Evolutionary conservation across 495 filamentous ascomycete genomes (phyloP), one percentile per base, ranked within the genome.

Genomic region (Acidomyces sp.): DNA sequence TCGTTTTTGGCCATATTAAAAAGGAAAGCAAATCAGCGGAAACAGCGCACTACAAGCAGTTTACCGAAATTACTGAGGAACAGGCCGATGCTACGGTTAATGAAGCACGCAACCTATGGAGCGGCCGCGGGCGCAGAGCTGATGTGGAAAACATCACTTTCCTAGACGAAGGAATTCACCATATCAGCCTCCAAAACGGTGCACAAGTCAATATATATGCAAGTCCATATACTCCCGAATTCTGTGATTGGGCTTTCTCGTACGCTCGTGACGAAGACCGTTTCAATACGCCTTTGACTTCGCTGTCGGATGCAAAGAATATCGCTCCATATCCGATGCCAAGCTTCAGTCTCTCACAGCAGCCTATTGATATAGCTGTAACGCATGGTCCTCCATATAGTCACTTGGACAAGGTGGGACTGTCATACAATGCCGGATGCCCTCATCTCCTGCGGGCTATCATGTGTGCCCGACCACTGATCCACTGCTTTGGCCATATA

Each of bases 401-500:
- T 0, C 58, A 77, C 1, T 57, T 80, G 3, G 83, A 86, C 52
- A 35, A 52, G 5, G 63, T 61, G 1, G 17, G 34, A 3, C 29
- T 44, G 35, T 7, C 34, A 7, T 21, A 58, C 17, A 55, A 65
- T 29, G 68, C 67, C 13, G 80, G 78, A 0, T 80, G 72, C 43
- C 55, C 61, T 10, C 43, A 67, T 33, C 60, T 84, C 11, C 74
- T 82, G 20, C 56, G 53, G 0, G 74, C 75, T 6, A 52, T 78
- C 12, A 66, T 65, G 3, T 62, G 62, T n/a, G 61, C 68, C 3
- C 52, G 64, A 37, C 80, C 78, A 2, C 58, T 54, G 4, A 48
- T 85, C 43, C 75, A 82, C 55, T 82, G 76, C 51, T 85, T 84
- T 45, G 78, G 80, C 4, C 79, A 84, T 55, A 80, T 84, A 20